phyloP scores from a whole-genome alignment of 2,329 filamentous ascomycete species.

The Pseudonectria buxi region DNA sequence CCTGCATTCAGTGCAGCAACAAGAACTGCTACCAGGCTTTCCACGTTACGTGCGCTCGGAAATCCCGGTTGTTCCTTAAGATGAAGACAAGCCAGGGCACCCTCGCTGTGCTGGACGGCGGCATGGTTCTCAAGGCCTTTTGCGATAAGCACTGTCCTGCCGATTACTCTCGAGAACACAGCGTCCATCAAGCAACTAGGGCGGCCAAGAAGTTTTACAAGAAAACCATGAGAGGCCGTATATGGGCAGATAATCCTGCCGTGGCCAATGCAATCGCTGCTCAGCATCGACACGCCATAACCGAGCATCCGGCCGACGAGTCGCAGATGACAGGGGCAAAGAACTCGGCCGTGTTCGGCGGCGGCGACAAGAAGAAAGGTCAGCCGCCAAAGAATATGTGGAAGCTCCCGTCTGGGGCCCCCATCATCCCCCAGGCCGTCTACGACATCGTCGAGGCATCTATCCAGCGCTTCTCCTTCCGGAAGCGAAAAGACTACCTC shows the following conservation, averaged over 20 bases:
- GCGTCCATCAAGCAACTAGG: conserved; percentile 70
- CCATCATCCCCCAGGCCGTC: conserved; percentile 84
- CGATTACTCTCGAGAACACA: conserved; percentile 82
- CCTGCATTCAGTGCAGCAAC: conserved; percentile 96
- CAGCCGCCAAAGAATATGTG: conserved; percentile 46
- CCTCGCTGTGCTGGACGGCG: conserved; percentile 69
- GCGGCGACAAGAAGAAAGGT: conserved; percentile 65
- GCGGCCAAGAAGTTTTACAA: conserved; percentile 87
- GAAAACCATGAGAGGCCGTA: conserved; percentile 76
- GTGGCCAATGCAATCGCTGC: conserved; percentile 77
- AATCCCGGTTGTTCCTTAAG: conserved; percentile 80
- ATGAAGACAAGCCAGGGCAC: conserved; percentile 91
- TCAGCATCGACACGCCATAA: conserved; percentile 54
- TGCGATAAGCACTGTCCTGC: conserved; percentile 91
- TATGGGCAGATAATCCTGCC: conserved; percentile 87
- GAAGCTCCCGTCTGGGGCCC: conserved; percentile 91
- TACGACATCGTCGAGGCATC: conserved; percentile 81
- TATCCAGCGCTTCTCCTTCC: conserved; percentile 69
- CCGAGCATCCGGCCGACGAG: conserved; percentile 71
- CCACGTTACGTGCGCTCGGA: conserved; percentile 90
- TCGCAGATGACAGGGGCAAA: conserved; percentile 79
- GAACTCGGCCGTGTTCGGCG: conserved; percentile 62
- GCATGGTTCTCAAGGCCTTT: conserved; percentile 82
- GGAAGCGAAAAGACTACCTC: conserved; percentile 86
- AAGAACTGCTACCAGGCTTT: conserved; percentile 97